Percentiles rank a stretch among this genome's conserved stretches.
Evolutionary conservation across 208 protist species (phyloP).

Genomic region (Crithidia sp.): DNA sequence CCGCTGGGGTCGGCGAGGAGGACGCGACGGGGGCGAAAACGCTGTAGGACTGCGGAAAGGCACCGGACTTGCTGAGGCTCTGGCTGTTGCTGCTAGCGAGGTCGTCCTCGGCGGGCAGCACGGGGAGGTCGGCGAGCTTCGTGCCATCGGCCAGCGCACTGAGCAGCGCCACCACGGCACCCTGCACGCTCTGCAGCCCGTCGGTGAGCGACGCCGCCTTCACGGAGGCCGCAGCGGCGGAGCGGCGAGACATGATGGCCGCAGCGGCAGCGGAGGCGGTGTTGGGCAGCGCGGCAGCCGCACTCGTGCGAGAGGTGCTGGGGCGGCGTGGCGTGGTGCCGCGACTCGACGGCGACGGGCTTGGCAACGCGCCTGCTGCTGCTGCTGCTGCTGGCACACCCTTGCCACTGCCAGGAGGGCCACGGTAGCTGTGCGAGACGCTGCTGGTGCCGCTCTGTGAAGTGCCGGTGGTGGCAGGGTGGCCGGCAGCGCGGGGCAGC

Average conservation of each 20-base stretch:
- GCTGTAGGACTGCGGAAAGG: slow-evolving; percentile 1
- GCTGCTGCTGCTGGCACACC: background rate
- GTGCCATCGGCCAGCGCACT: slow-evolving; percentile 40
- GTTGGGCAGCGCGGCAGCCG: slow-evolving; percentile 21
- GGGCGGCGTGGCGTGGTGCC: slow-evolving; percentile 27
- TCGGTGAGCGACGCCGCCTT: slow-evolving; percentile 48
- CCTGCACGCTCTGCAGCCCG: slow-evolving; percentile 39
- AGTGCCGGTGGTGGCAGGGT: background rate
- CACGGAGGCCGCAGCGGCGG: slow-evolving; percentile 7
- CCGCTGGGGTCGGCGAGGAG: background rate
- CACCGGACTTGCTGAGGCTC: slow-evolving; percentile 3
- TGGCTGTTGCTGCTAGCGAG: slow-evolving; percentile 3
- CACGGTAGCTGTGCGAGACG: slow-evolving; percentile 17
- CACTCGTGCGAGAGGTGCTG: slow-evolving; percentile 20
- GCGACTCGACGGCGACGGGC: slow-evolving; percentile 17
- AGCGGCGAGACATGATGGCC: slow-evolving; percentile 10
- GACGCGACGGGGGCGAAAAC: background rate
- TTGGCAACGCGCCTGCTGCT: background rate
- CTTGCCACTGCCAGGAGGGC: slow-evolving; percentile 15
- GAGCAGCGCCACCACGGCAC: slow-evolving; percentile 45
- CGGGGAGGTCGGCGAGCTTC: slow-evolving; percentile 16
- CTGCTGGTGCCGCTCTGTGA: slow-evolving; percentile 6
- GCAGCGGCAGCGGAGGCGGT: background rate
- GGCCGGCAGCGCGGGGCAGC: slow-evolving; percentile 3
- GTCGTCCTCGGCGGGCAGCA: slow-evolving; percentile 7